Evolutionary conservation across 2,329 filamentous ascomycete genomes (phyloP), one percentile per base, ranked within the genome.

Genomic region (Mollisia scopiformis): DNA sequence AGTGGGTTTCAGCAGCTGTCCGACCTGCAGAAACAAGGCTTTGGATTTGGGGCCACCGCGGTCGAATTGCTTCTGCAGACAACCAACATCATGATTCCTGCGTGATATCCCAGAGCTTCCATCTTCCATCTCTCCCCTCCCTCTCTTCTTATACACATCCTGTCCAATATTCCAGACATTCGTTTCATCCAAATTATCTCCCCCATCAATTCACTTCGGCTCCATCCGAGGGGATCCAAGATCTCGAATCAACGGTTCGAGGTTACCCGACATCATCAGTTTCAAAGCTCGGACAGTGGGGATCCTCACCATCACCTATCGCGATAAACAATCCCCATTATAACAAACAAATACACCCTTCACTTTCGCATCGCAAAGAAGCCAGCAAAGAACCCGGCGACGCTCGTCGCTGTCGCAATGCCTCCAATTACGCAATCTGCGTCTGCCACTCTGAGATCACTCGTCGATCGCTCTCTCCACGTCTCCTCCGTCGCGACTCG

Each of bases 371-470:
- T 43, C 33, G 33, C 43, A 30, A 43, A 57, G 6, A 39, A 39
- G 31, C 21, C 25, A 21, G 8, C 43, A 13, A 13, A 16, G n/a
- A 16, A 47, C 10, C 14, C 8, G 16, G 6, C 16, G 35, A 35
- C 33, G 28, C 33, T 52, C 5, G 30, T 50, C 13, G 30, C 28
- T 28, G 59, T 43, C 62, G 55, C 64, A 51, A 69, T 69, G 67
- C 57, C 67, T 53, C 67, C 67, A 46, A 58, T 52, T 30, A n/a
- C 28, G 23, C 55, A 27, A 33, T 19, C 47, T 16, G 47, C 37
- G 28, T 21, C 41, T 51, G 8, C 35, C 21, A 11, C 35, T 37
- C 43, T 47, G 3, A 14, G 37, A 41, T 41, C 37, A 41, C n/a
- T 41, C 37, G 7, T 52, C n/a, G n/a, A 28, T 23, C 43, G 52